Base-by-base conservation (phyloP, 23 red algal genomes). In the Gracilaria gracilis region DNA sequence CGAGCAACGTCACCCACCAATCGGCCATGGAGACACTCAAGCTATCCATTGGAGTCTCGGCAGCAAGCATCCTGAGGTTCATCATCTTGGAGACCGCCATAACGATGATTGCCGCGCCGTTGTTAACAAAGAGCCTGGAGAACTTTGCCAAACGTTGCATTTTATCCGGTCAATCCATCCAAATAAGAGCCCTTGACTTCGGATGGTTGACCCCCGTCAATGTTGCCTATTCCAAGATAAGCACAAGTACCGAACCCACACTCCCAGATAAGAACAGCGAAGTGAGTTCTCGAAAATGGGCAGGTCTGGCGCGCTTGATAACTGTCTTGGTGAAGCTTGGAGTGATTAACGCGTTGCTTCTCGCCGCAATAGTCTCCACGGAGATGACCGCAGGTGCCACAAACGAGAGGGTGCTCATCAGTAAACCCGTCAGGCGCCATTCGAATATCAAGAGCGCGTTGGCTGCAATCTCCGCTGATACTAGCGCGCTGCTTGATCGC, bases 311-410 rank as follows among this genome's bases (percentile, higher is more conserved):
- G 37, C 12, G 20, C 4, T 40, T 33, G 29, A 39, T 71, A 15
- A 4, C 66, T 38, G 66, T 71, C 24, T 13, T 38, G 29, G 12
- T 71, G 31, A 71, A 71, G 24, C 66, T 71, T 7, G 66, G 14
- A 38, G 31, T 71, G 11, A 71, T 71, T 71, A 71, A 71, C 66
- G 66, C 66, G 28, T 20, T 71, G 66, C 66, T 71, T 71, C 31
- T 71, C 28, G 20, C 66, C 6, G 66, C 66, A 35, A 33, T 71
- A 7, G 66, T 71, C 6, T 71, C 66, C 37, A 71, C 66, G 8
- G 66, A 71, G 66, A 71, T 71, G 66, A 38, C 66, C 24, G 66
- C 66, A 38, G 66, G 31, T 71, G 66, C 66, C 33, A 38, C 5
- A 7, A 71, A 71, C 37, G 31, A 71, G 28, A 36, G 66, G 37